These are phyloP conservation scores for Aspergillus sp. DNA, from an alignment of 2,329 filamentous ascomycete species.

Conservation along the genomic window DNA sequence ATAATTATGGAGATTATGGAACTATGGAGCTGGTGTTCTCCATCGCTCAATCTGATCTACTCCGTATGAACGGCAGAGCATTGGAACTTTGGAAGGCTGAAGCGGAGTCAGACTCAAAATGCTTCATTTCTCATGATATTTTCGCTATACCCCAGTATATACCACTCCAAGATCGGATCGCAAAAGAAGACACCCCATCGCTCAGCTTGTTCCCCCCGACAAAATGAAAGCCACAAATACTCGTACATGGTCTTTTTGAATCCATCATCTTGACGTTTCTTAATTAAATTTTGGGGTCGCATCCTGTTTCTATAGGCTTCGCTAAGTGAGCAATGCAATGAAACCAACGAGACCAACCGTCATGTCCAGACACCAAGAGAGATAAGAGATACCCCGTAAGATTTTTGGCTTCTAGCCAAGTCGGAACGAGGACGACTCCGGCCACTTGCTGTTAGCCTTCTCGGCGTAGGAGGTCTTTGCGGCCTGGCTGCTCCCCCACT, in stretches of 20 bases:
- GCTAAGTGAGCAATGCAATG: conserved; percentile 1
- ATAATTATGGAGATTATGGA: neutral
- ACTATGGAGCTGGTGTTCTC: neutral
- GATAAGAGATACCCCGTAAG: neutral
- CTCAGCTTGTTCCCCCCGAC: neutral
- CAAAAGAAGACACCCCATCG: neutral
- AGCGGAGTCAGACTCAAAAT: neutral
- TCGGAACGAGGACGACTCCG: conserved; percentile 39
- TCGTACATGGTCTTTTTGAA: conserved; percentile 6
- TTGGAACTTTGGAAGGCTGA: neutral
- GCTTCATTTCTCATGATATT: neutral
- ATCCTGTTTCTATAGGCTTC: conserved; percentile 6
- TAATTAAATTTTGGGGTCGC: neutral
- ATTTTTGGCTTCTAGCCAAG: conserved; percentile 19
- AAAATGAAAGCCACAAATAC: neutral
- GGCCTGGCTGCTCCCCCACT: conserved; percentile 52
- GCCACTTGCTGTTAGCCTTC: conserved; percentile 42
- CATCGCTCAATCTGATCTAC: neutral
- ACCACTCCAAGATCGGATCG: conserved; percentile 7
- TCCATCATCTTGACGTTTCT: neutral
- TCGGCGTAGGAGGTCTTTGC: conserved; percentile 51
- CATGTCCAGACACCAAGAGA: neutral
- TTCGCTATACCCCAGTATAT: conserved; percentile 23
- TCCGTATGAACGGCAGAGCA: neutral
- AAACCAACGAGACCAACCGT: conserved; percentile 2